Evolutionary conservation across 495 filamentous ascomycete genomes (phyloP).

Genomic region (Aspergillus saccharolyticus): DNA sequence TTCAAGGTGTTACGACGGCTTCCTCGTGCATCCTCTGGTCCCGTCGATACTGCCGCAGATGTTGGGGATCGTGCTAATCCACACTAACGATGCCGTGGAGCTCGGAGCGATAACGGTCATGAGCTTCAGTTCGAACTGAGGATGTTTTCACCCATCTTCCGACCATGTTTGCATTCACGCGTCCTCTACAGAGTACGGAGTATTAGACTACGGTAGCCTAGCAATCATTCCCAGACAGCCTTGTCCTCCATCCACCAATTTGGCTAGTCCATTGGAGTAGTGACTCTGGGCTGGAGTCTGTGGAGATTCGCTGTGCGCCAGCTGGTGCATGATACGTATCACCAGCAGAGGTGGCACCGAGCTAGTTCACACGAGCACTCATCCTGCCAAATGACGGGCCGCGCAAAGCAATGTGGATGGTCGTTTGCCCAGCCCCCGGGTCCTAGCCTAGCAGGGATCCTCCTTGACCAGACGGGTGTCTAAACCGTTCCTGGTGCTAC

Average conservation of each 20-base stretch:
- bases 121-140: background rate
- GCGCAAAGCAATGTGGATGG: background rate
- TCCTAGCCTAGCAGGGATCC: background rate
- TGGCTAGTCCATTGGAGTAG: background rate
- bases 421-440: background rate
- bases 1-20: background rate
- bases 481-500: conserved; percentile 3
- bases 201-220: no score
- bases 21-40: background rate
- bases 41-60: background rate
- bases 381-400: background rate
- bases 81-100: background rate
- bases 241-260: background rate
- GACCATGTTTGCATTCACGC: background rate
- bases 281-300: background rate
- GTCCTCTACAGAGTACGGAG: no score
- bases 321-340: background rate
- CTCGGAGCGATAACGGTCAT: background rate
- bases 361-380: background rate
- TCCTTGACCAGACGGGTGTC: background rate
- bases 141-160: background rate
- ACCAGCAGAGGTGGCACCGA: background rate
- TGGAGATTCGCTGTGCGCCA: background rate
- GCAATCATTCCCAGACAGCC: background rate
- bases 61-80: background rate